These are phyloP conservation scores for Citrullus colocynthis DNA, from an alignment of 306 rosid genomes.

Conservation along the genomic window DNA sequence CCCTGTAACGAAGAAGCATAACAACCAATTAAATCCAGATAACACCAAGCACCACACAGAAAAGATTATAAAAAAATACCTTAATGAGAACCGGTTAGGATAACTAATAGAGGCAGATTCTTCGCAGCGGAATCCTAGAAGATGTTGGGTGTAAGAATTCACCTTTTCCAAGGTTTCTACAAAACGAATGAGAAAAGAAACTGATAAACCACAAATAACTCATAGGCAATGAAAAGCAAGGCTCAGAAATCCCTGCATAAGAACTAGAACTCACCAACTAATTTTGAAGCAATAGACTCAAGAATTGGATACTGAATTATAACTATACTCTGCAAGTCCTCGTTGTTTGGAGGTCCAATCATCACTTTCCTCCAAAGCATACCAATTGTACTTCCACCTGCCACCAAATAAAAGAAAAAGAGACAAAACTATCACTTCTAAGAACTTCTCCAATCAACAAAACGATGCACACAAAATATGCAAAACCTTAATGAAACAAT, in stretches of 20 bases:
- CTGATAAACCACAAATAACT: neutral
- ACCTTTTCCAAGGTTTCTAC: conserved; percentile 65
- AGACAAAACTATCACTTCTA: neutral
- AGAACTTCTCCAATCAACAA: neutral
- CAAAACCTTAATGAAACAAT: neutral
- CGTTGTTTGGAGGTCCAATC: conserved; percentile 40
- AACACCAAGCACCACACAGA: neutral
- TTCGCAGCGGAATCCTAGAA: conserved; percentile 26
- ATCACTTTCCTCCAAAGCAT: conserved; percentile 74
- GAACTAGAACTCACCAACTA: conserved; percentile 40
- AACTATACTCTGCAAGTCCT: conserved; percentile 54
- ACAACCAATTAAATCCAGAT: neutral
- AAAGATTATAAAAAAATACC: conserved; percentile 26
- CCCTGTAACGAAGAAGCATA: conserved; percentile 37
- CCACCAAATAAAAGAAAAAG: conserved; percentile 10
- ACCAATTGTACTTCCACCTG: conserved; percentile 53
- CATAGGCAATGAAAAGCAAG: neutral
- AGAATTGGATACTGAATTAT: conserved; percentile 41
- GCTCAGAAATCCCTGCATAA: neutral
- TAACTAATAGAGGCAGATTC: conserved; percentile 30
- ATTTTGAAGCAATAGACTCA: conserved; percentile 33
- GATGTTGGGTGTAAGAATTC: conserved; percentile 31
- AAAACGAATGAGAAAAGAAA: conserved; percentile 3
- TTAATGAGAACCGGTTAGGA: conserved; percentile 52
- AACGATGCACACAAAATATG: neutral